Evolutionary conservation across 192 early-diverging fungal species (phyloP).

Genomic region (Allomyces javanicus): DNA sequence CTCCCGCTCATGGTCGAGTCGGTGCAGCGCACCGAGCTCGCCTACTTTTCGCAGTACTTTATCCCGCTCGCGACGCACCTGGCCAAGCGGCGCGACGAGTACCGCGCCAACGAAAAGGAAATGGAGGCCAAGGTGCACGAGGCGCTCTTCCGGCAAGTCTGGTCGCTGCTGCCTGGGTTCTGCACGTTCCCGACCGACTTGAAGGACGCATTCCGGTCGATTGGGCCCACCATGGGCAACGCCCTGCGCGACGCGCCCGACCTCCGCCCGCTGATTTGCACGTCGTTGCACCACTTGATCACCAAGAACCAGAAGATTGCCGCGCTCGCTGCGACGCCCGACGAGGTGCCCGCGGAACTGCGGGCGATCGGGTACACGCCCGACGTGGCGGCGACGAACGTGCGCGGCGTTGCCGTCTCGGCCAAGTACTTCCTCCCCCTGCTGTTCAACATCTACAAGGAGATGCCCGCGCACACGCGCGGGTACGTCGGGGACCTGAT

Average conservation of each 20-base stretch:
- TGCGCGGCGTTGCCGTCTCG: neutral
- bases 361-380: neutral
- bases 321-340: neutral
- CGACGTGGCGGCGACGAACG: neutral
- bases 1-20: conserved; percentile 60
- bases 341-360: neutral
- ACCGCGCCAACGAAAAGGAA: conserved; percentile 24
- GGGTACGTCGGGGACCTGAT: neutral
- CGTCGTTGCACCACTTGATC: conserved; percentile 2
- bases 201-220: conserved; percentile 8
- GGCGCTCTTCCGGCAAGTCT: conserved; percentile 72
- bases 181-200: conserved; percentile 71
- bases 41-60: conserved; percentile 45
- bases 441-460: neutral
- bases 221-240: conserved; percentile 55
- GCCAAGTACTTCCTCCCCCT: neutral
- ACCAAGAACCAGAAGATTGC: conserved; percentile 2
- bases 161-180: conserved; percentile 65
- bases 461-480: neutral
- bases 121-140: conserved; percentile 75
- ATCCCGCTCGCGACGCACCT: conserved; percentile 65
- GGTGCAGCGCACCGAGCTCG: conserved; percentile 49
- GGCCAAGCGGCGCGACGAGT: conserved; percentile 36
- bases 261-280: conserved; percentile 2
- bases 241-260: conserved; percentile 28